These are phyloP conservation scores for Prillingera fragicola DNA, from an alignment of 1,284 basidiomycete species.

Conservation along the genomic window DNA sequence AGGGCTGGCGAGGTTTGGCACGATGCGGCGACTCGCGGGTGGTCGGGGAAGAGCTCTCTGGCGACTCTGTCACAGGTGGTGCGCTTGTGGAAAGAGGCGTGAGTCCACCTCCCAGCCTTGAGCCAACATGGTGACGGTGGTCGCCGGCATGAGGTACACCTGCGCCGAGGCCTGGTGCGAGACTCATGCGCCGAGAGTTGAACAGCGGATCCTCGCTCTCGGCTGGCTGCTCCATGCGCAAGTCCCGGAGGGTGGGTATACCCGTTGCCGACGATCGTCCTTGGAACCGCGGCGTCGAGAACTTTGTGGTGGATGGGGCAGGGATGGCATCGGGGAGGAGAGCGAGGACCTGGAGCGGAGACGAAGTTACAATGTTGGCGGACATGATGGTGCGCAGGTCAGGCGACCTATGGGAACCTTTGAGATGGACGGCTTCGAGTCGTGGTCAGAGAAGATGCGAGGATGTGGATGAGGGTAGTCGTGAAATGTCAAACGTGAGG, in stretches of 20 bases:
- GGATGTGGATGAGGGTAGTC: background rate
- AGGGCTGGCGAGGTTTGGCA: background rate
- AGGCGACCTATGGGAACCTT: background rate
- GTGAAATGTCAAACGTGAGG: too few species aligned
- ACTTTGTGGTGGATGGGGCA: too few species aligned
- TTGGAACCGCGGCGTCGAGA: too few species aligned
- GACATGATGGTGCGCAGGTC: background rate
- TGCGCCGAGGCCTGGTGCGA: slow-evolving; percentile 33
- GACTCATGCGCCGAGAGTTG: slow-evolving; percentile 26
- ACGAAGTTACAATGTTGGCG: slow-evolving; percentile 2
- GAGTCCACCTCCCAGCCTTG: too few species aligned
- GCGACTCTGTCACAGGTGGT: too few species aligned
- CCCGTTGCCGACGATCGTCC: too few species aligned
- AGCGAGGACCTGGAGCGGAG: slow-evolving; percentile 28
- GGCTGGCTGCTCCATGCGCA: too few species aligned
- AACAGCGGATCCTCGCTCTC: slow-evolving; percentile 5
- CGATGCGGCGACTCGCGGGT: too few species aligned
- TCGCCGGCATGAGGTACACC: slow-evolving; percentile 16
- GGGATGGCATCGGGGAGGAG: slow-evolving; percentile 30
- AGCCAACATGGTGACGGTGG: too few species aligned
- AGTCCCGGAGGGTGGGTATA: too few species aligned
- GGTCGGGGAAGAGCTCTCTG: too few species aligned
- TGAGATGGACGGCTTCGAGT: background rate
- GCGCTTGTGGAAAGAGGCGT: too few species aligned
- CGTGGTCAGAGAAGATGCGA: background rate